Evolutionary conservation across 1,284 basidiomycete genomes (phyloP), one percentile per base, ranked within the genome.

Genomic region (Erythrobasidium hasegawianum): DNA sequence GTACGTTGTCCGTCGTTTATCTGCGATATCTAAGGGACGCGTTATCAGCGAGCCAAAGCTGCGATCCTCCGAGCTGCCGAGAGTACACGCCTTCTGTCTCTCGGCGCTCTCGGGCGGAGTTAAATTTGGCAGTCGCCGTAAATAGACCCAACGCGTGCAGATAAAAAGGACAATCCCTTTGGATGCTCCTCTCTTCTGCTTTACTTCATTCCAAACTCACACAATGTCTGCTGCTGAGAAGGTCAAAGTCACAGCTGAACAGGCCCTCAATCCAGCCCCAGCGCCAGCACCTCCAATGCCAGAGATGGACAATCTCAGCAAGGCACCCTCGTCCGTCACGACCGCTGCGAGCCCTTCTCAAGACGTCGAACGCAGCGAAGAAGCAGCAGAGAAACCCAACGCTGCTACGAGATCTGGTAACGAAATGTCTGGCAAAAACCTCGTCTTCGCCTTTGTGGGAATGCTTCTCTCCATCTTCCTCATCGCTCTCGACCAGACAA

Each of bases 401-500:
- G 43, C n/a, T 24, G 7, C 43, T 24, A 5, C 43, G 5, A n/a
- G n/a, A 47, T n/a, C 43, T 47, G 43, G 22, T 9, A 57, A 33
- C 11, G 38, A 54, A 18, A 33, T 60, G 11, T 18, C 50, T 26
- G 64, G 64, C 45, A 66, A 57, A 40, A 69, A 69, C 24, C 67
- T 73, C 11, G 70, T 45, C 0, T 39, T 70, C 11, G 71, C 70
- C 10, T 73, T 73, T 41, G n/a, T 38, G 5, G 71, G 69, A 9
- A 71, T 72, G 70, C 62, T 73, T 5, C 39, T 57, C 20, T 57
- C 61, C 10, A 29, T 64, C 26, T 64, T 64, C 55, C 53, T 57
- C 55, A 64, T 64, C 33, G 61, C 61, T 16, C 54, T 75, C 27
- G 78, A 79, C 70, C 78, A 80, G 71, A 78, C 79, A 13, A 80